These are phyloP conservation scores for Fonsecaea erecta DNA, from an alignment of 2,329 filamentous ascomycete genomes.

Conservation along the genomic window DNA sequence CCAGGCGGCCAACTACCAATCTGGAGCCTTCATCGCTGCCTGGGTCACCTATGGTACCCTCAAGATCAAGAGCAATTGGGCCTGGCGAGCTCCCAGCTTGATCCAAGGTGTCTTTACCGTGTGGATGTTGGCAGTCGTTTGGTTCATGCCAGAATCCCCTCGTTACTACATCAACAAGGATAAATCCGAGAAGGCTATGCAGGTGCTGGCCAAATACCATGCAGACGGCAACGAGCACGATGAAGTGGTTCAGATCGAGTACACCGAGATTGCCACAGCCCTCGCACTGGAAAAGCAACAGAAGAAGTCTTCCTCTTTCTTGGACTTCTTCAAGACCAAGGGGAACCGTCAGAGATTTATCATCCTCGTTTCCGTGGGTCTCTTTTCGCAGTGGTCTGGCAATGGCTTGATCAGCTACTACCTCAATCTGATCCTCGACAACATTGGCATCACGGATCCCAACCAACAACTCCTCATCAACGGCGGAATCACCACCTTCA, in stretches of 20 bases:
- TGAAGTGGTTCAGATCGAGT: constrained; percentile 66
- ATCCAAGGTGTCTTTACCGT: constrained; percentile 68
- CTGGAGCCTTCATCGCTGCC: constrained; percentile 57
- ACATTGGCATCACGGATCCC: constrained; percentile 45
- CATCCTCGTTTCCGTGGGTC: constrained; percentile 55
- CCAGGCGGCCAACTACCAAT: constrained; percentile 27
- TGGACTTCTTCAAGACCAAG: constrained; percentile 65
- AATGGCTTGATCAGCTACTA: too few species aligned
- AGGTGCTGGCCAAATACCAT: constrained; percentile 46
- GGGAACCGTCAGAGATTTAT: constrained; percentile 54
- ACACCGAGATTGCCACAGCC: constrained; percentile 68
- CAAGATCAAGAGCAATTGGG: constrained; percentile 52
- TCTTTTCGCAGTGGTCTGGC: constrained; percentile 64
- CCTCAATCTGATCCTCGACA: constrained; percentile 41
- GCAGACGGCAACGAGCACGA: constrained; percentile 48
- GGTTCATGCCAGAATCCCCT: constrained; percentile 70
- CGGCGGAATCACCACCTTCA: constrained; percentile 46
- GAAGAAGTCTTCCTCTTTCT: constrained; percentile 56
- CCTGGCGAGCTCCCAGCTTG: constrained; percentile 68
- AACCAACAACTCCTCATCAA: constrained; percentile 50
- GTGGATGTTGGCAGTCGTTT: constrained; percentile 58
- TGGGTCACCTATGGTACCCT: constrained; percentile 54
- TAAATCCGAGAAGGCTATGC: constrained; percentile 38
- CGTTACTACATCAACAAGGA: constrained; percentile 58
- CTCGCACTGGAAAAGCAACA: constrained; percentile 61